Conservation (phyloP, 495 filamentous ascomycete genomes). For the Paragyromitra xinjiangensis region DNA sequence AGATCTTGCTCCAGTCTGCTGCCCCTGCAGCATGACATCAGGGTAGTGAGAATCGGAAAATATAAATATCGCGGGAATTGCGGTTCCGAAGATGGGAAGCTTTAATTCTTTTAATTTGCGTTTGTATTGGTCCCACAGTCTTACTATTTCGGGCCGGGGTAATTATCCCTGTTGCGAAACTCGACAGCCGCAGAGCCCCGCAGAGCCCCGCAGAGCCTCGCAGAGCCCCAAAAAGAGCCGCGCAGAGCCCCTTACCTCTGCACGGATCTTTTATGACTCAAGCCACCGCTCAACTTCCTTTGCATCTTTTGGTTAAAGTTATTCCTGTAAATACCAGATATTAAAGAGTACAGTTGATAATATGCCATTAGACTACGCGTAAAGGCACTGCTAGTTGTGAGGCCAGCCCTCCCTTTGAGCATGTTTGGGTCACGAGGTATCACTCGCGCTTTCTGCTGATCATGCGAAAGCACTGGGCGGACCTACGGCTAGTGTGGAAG, state of each 20-base stretch:
- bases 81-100: conserved; percentile 15
- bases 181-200: conserved; percentile 42
- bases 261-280: conserved; percentile 8
- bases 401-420: neutral
- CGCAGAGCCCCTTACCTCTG: conserved; percentile 35
- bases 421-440: neutral
- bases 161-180: conserved; percentile 30
- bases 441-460: neutral
- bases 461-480: neutral
- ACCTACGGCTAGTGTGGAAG: neutral
- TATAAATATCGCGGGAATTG: conserved; percentile 14
- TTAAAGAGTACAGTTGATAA: neutral
- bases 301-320: too few relatives aligned
- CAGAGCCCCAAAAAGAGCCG: conserved; percentile 38
- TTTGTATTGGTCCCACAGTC: conserved; percentile 1
- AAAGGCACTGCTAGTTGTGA: too few relatives aligned
- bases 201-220: conserved; percentile 47
- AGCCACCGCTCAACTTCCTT: neutral
- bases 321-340: neutral
- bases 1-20: neutral
- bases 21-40: conserved; percentile 18
- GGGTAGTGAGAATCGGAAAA: conserved; percentile 9
- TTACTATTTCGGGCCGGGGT: conserved; percentile 19
- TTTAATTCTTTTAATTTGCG: conserved; percentile 7
- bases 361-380: neutral